Evolutionary conservation across 164 flowering plant genomes (phyloP), one percentile per base, ranked within the genome.

Genomic region (Dillenia suffruticosa): DNA sequence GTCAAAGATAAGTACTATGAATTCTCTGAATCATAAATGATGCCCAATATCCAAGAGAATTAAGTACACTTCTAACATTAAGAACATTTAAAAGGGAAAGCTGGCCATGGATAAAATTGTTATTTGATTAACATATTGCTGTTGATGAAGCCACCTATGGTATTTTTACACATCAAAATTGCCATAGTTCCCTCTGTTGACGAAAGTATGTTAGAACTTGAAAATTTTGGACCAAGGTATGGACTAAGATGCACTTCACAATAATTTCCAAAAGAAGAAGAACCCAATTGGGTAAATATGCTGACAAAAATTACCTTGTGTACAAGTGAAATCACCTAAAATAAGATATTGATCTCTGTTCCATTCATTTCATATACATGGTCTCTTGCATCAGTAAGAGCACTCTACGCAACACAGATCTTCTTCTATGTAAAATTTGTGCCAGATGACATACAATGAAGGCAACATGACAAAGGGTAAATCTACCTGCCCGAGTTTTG

Each of bases 371-470:
- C 99, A 54, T 65, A 78, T 26, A 92, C 90, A 78, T 86, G 97
- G 65, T 94, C 99, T 62, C 81, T 84, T 62, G 99, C 99, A 71
- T 94, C 99, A 9, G 88, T 79, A 47, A 94, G 77, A 62, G 97
- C 97, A 73, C 84, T 86, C 99, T 94, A 87, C 74, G 67, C 12
- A 48, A 13, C 8, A 44, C 14, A 13, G 8, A 22, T 15, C 13
- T 9, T 16, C 15, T 44, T 32, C 24, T 40, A 13, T 24, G 46
- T 5, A 19, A 49, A 10, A 19, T 12, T 32, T 32, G 40, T 5
- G 40, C 40, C 10, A 47, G 46, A 24, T 26, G 50, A 11, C 44
- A 50, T 12, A 14, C 24, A 5, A 22, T 32, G 46, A 4, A 51
- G n/a, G n/a, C 0, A 55, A n/a, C 50, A 17, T 3, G 58, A 14